Percentiles rank a stretch among this genome's conserved stretches.
phyloP scores from a whole-genome alignment of 1,284 basidiomycete genomes.

The Papiliotrema terrestris region DNA sequence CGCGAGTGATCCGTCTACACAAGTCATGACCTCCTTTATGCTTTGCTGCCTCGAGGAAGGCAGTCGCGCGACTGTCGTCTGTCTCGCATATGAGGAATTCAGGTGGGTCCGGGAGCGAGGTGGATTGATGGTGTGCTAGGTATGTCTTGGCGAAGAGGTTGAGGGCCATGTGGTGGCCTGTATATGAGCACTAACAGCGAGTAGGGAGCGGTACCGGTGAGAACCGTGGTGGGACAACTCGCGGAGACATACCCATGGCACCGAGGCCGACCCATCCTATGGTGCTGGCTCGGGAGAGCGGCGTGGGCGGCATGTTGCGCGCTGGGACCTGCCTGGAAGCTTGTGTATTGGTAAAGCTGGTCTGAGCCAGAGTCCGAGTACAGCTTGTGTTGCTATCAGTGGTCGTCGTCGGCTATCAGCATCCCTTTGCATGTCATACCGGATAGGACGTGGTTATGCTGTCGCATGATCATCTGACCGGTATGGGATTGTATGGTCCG shows the following conservation, averaged over 20 bases:
- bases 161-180: slow-evolving; percentile 44
- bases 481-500: no score
- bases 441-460: no score
- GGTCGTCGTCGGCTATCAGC: no score
- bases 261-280: slow-evolving; percentile 47
- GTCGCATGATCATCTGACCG: no score
- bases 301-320: slow-evolving; percentile 36
- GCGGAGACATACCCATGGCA: slow-evolving; percentile 35
- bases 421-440: no score
- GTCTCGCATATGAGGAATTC: slow-evolving; percentile 43
- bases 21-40: slow-evolving; percentile 23
- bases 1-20: slow-evolving; percentile 17
- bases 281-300: slow-evolving; percentile 27
- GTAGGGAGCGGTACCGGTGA: neutral
- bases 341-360: neutral
- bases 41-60: slow-evolving; percentile 27
- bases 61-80: slow-evolving; percentile 24
- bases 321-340: neutral
- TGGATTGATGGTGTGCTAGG: slow-evolving; percentile 18
- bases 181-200: neutral
- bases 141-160: slow-evolving; percentile 45
- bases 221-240: no score
- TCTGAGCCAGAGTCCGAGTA: no score
- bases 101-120: slow-evolving; percentile 5
- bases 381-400: no score